These are phyloP conservation scores for Mycosarcoma mackinlayi DNA, from an alignment of 1,284 basidiomycete genomes.

Conservation along the genomic window DNA sequence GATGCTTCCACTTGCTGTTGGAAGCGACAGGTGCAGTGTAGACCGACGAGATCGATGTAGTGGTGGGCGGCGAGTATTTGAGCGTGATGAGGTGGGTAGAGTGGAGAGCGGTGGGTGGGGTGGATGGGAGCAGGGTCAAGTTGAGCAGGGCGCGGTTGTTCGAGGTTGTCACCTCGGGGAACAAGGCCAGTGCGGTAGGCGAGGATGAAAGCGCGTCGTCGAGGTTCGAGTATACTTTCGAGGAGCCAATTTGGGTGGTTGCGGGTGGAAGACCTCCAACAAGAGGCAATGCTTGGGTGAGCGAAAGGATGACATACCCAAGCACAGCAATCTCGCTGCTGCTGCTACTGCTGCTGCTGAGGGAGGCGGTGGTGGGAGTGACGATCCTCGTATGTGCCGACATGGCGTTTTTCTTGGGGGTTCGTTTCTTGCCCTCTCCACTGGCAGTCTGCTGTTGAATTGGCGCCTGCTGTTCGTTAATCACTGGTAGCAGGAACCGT, in stretches of 20 bases:
- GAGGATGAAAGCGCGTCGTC: conserved; percentile 17
- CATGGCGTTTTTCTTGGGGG: conserved; percentile 44
- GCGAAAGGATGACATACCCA: conserved; percentile 11
- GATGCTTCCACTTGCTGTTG: neutral
- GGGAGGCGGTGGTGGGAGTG: conserved; percentile 17
- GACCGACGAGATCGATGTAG: conserved; percentile 7
- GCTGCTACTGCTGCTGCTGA: conserved; percentile 5
- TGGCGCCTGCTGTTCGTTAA: neutral
- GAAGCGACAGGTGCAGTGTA: conserved; percentile 9
- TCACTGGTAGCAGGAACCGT: conserved; percentile 23
- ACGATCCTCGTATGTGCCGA: conserved; percentile 33
- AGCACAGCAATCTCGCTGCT: conserved; percentile 6
- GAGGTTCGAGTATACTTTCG: conserved; percentile 8
- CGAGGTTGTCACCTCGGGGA: conserved; percentile 56
- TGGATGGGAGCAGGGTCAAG: conserved; percentile 10
- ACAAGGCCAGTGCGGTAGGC: conserved; percentile 26
- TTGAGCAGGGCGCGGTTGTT: conserved; percentile 44
- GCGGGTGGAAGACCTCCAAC: conserved; percentile 27
- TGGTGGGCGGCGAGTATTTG: conserved; percentile 28
- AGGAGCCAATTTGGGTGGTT: neutral
- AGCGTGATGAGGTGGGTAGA: conserved; percentile 7
- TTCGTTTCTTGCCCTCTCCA: conserved; percentile 24
- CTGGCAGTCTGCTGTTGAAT: neutral
- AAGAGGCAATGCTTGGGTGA: conserved; percentile 1
- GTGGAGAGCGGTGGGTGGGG: neutral